A percentile compares a stretch with the other conserved stretches of the same genome.
These are phyloP conservation scores for Diplogelasinospora grovesii DNA, from an alignment of 495 filamentous ascomycete genomes.

Conservation along the genomic window DNA sequence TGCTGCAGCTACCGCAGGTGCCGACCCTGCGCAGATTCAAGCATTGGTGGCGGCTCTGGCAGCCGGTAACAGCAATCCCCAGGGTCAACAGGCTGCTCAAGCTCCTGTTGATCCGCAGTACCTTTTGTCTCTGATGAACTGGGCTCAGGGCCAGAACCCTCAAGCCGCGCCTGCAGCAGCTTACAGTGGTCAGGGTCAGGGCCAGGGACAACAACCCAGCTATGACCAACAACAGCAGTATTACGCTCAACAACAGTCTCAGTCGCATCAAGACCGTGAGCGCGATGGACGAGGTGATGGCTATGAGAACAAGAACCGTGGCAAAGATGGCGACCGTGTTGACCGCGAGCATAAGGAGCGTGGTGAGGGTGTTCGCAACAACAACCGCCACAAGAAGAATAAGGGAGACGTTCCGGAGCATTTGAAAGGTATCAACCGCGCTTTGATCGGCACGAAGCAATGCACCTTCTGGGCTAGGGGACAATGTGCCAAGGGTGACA, in stretches of 20 bases:
- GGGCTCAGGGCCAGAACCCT: constrained; percentile 4
- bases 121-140: constrained; percentile 16
- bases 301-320: constrained; percentile 6
- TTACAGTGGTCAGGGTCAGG: constrained; percentile 2
- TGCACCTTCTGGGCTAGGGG: constrained; percentile 76
- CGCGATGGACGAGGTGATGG: constrained; percentile 5
- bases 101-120: constrained; percentile 13
- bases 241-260: no score
- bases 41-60: constrained; percentile 16
- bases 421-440: constrained; percentile 36
- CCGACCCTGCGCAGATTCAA: constrained; percentile 14
- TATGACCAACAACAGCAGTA: no score
- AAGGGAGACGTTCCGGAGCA: constrained; percentile 22
- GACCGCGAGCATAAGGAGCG: constrained; percentile 4
- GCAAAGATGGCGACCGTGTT: constrained; percentile 20
- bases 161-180: not conserved
- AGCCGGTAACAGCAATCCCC: constrained; percentile 7
- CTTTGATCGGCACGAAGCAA: constrained; percentile 47
- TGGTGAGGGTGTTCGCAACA: constrained; percentile 3
- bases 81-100: not conserved
- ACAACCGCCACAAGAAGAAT: constrained; percentile 1
- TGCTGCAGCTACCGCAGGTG: not conserved
- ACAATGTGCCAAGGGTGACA: constrained; percentile 75
- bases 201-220: constrained; percentile 3
- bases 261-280: constrained; percentile 8